These are phyloP conservation scores for Phytophthora brassicae DNA, from an alignment of 352 stramenopile species.

Conservation along the genomic window DNA sequence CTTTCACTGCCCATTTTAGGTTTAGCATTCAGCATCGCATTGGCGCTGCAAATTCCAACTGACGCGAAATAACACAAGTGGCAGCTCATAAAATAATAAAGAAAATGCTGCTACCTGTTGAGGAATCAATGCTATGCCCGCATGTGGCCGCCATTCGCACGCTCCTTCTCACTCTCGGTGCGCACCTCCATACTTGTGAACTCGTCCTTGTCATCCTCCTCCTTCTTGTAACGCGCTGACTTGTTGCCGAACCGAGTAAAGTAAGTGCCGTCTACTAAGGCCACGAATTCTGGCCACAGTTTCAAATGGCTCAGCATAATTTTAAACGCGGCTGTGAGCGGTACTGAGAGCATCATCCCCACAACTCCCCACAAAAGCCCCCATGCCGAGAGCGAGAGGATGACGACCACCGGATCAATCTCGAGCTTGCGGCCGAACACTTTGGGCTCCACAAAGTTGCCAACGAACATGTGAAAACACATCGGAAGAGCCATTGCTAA, in stretches of 20 bases:
- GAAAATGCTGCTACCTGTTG: conserved; percentile 29
- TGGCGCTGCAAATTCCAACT: conserved; percentile 2
- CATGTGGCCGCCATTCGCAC: conserved; percentile 35
- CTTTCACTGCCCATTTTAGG: neutral
- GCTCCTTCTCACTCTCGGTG: conserved; percentile 70
- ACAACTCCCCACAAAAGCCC: conserved; percentile 85
- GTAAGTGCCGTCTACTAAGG: conserved; percentile 86
- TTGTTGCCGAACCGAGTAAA: conserved; percentile 78
- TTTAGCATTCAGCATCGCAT: conserved; percentile 16
- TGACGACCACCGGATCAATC: conserved; percentile 87
- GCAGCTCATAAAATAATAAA: conserved; percentile 8
- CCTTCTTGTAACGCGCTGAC: conserved; percentile 66
- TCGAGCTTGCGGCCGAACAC: conserved; percentile 87
- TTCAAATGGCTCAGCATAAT: conserved; percentile 88
- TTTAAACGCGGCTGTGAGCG: conserved; percentile 81
- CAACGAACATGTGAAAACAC: conserved; percentile 90
- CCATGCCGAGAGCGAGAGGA: conserved; percentile 87
- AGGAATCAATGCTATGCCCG: conserved; percentile 33
- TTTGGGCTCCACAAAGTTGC: conserved; percentile 89
- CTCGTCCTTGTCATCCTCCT: conserved; percentile 73
- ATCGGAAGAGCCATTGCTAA: conserved; percentile 81
- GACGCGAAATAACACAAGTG: conserved; percentile 16
- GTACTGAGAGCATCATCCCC: conserved; percentile 89
- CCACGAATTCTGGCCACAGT: conserved; percentile 86
- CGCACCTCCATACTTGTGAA: conserved; percentile 80